Evolutionary conservation across 1,284 basidiomycete species (phyloP).

Genomic region (Sphaerobolus stellatus): DNA sequence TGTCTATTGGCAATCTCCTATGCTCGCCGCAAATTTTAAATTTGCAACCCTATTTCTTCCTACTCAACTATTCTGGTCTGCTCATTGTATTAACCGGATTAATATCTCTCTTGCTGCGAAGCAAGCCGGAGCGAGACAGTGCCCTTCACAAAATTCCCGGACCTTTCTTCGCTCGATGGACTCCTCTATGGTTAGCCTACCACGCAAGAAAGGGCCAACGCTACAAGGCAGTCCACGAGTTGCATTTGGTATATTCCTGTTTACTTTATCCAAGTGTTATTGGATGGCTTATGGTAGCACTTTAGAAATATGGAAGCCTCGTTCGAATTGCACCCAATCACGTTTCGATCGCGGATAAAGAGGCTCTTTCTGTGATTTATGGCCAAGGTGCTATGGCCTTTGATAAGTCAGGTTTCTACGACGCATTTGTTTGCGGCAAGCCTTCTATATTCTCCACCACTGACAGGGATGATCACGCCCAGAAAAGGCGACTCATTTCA

Average conservation of each 20-base stretch:
- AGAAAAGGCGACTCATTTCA: constrained; percentile 25
- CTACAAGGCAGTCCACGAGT: constrained; percentile 26
- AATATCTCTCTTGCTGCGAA: no score
- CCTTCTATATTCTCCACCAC: constrained; percentile 28
- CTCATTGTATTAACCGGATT: no score
- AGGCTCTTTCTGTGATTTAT: constrained; percentile 26
- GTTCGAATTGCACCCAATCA: constrained; percentile 30
- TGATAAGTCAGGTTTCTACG: constrained; percentile 27
- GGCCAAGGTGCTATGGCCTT: constrained; percentile 24
- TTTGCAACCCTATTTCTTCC: no score
- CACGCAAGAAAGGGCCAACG: constrained; percentile 25
- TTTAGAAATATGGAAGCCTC: constrained; percentile 25
- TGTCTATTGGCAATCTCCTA: no score
- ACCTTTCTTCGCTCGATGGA: constrained; percentile 27
- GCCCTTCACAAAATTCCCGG: no score
- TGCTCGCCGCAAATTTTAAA: no score
- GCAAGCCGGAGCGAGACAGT: no score
- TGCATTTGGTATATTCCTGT: no score
- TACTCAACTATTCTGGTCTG: no score
- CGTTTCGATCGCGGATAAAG: constrained; percentile 23
- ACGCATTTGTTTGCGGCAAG: constrained; percentile 25
- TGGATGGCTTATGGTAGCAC: no score
- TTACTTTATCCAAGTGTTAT: no score
- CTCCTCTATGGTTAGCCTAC: constrained; percentile 29
- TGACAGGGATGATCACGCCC: constrained; percentile 25